A percentile compares a stretch with the other conserved stretches of the same genome.
Evolutionary conservation across 116 monocot genomes (phyloP).

Genomic region (Cymodocea nodosa): DNA sequence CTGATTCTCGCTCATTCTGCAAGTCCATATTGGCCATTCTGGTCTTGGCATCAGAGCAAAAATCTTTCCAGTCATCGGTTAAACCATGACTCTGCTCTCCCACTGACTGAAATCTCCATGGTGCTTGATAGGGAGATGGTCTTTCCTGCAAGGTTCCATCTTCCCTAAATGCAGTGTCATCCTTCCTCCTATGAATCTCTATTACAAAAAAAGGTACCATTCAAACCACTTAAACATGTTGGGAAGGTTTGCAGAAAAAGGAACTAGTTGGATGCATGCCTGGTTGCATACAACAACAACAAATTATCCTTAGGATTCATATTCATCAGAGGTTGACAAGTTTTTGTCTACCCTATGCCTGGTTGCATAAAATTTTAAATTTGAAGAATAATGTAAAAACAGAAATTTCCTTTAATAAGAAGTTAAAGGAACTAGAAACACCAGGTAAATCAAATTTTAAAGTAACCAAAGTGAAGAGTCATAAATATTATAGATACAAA

Average conservation of each 20-base stretch:
- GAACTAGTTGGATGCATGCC: too few species aligned
- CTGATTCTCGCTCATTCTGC: constrained; percentile 25
- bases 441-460: too few species aligned
- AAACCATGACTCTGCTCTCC: constrained; percentile 18
- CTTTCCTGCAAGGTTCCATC: constrained; percentile 11
- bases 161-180: constrained; percentile 14
- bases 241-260: neutral
- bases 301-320: too few species aligned
- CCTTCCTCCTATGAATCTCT: neutral
- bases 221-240: neutral
- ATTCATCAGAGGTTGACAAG: too few species aligned
- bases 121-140: constrained; percentile 1
- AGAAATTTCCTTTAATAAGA: too few species aligned
- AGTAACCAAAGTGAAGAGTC: too few species aligned
- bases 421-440: too few species aligned
- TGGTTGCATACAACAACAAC: too few species aligned
- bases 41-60: constrained; percentile 13
- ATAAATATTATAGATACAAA: too few species aligned
- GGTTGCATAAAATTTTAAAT: too few species aligned
- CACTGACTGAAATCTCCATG: constrained; percentile 30
- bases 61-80: constrained; percentile 17
- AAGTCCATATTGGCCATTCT: constrained; percentile 17
- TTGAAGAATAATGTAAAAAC: too few species aligned
- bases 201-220: neutral
- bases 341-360: too few species aligned